Evolutionary conservation across 208 protist species (phyloP), one percentile per base, ranked within the genome.

Genomic region (Leishmania aethiopica): DNA sequence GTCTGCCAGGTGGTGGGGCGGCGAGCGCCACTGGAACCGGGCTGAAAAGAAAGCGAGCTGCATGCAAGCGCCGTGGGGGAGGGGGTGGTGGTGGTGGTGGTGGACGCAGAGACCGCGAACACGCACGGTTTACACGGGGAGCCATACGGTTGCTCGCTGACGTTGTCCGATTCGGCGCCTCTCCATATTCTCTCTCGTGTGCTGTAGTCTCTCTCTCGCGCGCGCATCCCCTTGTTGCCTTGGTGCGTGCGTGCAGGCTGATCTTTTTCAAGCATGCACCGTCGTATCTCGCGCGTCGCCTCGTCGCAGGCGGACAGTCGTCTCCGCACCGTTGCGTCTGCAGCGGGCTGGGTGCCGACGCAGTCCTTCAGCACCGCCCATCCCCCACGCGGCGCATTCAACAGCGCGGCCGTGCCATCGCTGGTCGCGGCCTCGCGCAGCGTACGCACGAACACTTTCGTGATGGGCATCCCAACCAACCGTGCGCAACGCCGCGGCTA

Each of bases 401-500:
- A 73, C 28, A 6, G 0, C 6, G 1, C 3, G 8, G 25, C 11
- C 4, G 42, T 22, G 69, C 7, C 42, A 51, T 73, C 4, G 19
- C 37, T 73, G 4, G 25, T 51, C 28, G 13, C 1, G 22, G 25
- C 69, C 25, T 51, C 69, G 42, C 37, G 69, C 15, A 5, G 42
- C 69, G 2, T 17, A 51, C 35, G 42, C 35, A 47, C 15, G 78
- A 32, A 22, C 32, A 32, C 28, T 5, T 32, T 15, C 62, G 32
- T 42, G 17, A 7, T 60, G 1, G 25, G 25, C 51, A 76, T 4
- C 0, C 4, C 47, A 47, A 55, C 37, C 22, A 45, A 76, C 53
- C 53, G n/a, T 40, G 66, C 40, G 37, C 80, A 66, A 37, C 75
- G 66, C 66, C 17, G 35, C 57, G 64, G 77, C 42, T 79, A 69